Percentiles rank a stretch among this genome's conserved stretches.
Evolutionary conservation across 108 stramenopile genomes (phyloP).

Genomic region (Nitzschia sp.): DNA sequence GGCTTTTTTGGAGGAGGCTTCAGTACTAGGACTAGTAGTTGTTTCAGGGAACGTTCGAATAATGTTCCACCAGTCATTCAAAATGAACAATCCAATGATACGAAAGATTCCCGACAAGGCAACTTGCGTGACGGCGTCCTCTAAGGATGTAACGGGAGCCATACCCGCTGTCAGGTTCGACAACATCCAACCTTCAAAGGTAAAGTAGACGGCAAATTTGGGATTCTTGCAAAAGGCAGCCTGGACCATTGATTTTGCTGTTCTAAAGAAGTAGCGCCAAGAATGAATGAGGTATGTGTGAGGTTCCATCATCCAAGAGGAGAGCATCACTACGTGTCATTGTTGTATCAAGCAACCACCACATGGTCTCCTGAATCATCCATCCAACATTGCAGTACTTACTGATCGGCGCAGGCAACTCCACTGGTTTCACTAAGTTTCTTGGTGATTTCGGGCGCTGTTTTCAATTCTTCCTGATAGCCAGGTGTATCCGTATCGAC

Average conservation of each 20-base stretch:
- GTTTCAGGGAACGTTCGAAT: constrained; percentile 29
- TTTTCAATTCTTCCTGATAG: constrained; percentile 77
- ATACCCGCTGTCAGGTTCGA: constrained; percentile 74
- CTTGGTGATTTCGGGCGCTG: constrained; percentile 73
- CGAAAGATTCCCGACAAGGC: constrained; percentile 66
- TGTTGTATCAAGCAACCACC: background rate
- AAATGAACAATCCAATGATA: constrained; percentile 70
- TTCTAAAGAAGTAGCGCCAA: constrained; percentile 26
- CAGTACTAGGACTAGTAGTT: too few species aligned
- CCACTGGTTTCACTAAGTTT: constrained; percentile 68
- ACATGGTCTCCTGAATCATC: too few species aligned
- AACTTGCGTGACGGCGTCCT: constrained; percentile 73
- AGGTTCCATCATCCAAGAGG: background rate
- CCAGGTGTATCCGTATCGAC: constrained; percentile 98
- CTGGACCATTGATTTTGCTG: constrained; percentile 63
- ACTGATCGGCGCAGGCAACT: constrained; percentile 63
- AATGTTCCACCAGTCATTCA: constrained; percentile 76
- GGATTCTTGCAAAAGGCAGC: constrained; percentile 59
- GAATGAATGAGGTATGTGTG: background rate
- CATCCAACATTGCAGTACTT: constrained; percentile 31
- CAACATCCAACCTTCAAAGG: constrained; percentile 85
- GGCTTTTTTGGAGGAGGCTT: background rate
- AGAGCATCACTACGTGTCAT: background rate
- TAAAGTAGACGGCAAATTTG: constrained; percentile 69
- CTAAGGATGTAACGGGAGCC: constrained; percentile 52